Conservation (phyloP, 345 rosid genomes). For the Combretum micranthum region DNA sequence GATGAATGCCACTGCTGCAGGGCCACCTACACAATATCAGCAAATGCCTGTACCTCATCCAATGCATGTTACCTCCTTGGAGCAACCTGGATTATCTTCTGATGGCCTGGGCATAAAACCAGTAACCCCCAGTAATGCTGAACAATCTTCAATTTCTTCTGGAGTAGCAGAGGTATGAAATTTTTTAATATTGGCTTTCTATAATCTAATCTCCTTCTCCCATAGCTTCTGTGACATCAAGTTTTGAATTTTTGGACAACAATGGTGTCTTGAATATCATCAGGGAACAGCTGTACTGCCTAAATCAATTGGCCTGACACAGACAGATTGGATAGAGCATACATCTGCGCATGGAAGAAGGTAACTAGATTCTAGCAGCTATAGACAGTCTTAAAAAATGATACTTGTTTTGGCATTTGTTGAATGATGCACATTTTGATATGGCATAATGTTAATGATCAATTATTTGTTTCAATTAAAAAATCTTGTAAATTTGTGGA, state of each 20-base stretch:
- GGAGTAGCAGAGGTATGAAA: slow-evolving; percentile 30
- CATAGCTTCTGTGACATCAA: background rate
- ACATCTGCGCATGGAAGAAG: slow-evolving; percentile 72
- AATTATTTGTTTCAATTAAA: no score
- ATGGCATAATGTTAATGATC: no score
- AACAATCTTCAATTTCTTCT: slow-evolving; percentile 36
- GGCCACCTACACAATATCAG: slow-evolving; percentile 37
- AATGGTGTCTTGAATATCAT: slow-evolving; percentile 11
- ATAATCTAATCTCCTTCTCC: slow-evolving; percentile 4
- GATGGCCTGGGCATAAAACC: slow-evolving; percentile 33
- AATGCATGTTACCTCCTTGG: slow-evolving; percentile 38
- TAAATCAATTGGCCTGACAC: slow-evolving; percentile 30
- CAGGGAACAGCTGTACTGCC: slow-evolving; percentile 35
- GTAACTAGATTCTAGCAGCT: slow-evolving; percentile 27
- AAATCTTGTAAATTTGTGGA: no score
- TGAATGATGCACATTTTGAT: no score
- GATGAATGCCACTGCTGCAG: slow-evolving; percentile 21
- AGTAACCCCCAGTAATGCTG: slow-evolving; percentile 35
- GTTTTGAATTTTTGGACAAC: background rate
- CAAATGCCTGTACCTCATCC: slow-evolving; percentile 44
- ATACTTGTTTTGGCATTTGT: slow-evolving; percentile 1
- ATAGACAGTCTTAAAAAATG: background rate
- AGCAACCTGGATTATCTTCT: slow-evolving; percentile 35
- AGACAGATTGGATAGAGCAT: slow-evolving; percentile 85
- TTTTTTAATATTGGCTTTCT: background rate